Evolutionary conservation across 352 stramenopile species (phyloP).

Genomic region (Phytophthora tentaculata): DNA sequence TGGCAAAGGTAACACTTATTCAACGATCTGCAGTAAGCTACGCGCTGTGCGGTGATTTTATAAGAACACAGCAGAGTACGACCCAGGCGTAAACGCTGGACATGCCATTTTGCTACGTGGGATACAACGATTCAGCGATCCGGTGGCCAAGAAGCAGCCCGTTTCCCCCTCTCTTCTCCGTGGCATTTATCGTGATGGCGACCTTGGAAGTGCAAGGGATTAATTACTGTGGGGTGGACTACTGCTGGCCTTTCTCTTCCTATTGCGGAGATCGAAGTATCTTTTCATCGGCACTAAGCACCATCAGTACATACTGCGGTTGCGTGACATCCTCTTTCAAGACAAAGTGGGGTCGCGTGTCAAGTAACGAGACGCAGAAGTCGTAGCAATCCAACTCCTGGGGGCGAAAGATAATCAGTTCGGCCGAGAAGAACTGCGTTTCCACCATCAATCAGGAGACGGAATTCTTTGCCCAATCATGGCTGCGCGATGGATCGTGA

Average conservation of each 20-base stretch:
- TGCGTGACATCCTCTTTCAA: not conserved
- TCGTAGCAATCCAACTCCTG: not conserved
- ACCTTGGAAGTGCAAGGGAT: not conserved
- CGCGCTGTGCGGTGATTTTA: constrained; percentile 13
- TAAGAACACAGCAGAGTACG: constrained; percentile 17
- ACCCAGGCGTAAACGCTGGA: constrained; percentile 21
- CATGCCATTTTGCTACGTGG: constrained; percentile 16
- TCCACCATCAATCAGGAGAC: constrained; percentile 1
- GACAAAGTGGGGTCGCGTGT: not conserved
- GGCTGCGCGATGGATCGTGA: constrained; percentile 1
- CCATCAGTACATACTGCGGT: not conserved
- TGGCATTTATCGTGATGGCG: not conserved
- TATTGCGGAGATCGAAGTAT: constrained; percentile 21
- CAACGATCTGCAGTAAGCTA: constrained; percentile 22
- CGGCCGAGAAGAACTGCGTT: not conserved
- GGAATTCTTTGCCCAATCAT: not conserved
- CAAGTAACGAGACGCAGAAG: not conserved
- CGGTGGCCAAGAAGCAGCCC: constrained; percentile 23
- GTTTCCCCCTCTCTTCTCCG: not conserved
- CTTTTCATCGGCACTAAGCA: constrained; percentile 1
- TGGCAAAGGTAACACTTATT: constrained; percentile 16
- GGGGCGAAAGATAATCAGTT: constrained; percentile 22
- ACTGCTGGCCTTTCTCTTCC: constrained; percentile 17
- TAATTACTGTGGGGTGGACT: constrained; percentile 20
- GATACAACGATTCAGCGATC: constrained; percentile 22